phyloP scores from a whole-genome alignment of 371 early-diverging fungal species.

The Syncephalastrum sp. region DNA sequence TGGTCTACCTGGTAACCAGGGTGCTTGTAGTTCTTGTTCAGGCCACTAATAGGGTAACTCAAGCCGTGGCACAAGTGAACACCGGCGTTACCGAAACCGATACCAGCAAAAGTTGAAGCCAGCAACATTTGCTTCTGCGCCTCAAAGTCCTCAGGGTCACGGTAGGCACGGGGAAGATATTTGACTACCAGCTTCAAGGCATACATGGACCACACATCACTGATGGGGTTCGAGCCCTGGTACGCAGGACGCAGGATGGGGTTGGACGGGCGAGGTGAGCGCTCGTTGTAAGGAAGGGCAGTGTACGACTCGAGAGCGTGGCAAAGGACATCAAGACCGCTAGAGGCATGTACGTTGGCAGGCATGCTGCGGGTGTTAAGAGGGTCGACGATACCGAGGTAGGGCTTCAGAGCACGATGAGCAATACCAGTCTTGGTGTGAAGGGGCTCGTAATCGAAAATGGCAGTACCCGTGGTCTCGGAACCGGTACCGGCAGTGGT shows the following conservation, averaged over 20 bases:
- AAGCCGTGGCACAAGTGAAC: conserved; percentile 75
- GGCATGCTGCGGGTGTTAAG: conserved; percentile 87
- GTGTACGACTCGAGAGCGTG: conserved; percentile 92
- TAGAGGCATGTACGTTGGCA: conserved; percentile 78
- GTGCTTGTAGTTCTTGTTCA: conserved; percentile 81
- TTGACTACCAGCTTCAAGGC: conserved; percentile 83
- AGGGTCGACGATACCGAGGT: conserved; percentile 88
- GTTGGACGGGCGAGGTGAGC: conserved; percentile 79
- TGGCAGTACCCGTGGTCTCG: conserved; percentile 89
- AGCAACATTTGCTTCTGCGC: conserved; percentile 89
- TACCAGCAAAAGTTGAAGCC: conserved; percentile 90
- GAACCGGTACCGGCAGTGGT: conserved; percentile 89
- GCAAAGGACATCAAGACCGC: conserved; percentile 89
- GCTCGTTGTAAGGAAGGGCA: conserved; percentile 81
- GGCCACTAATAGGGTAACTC: conserved; percentile 79
- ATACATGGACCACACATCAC: conserved; percentile 86
- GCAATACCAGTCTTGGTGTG: conserved; percentile 92
- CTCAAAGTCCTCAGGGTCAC: conserved; percentile 67
- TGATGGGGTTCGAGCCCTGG: conserved; percentile 91
- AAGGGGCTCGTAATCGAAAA: conserved; percentile 86
- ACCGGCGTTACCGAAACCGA: conserved; percentile 93
- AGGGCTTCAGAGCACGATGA: conserved; percentile 81
- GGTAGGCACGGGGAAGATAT: conserved; percentile 73
- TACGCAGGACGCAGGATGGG: conserved; percentile 88
- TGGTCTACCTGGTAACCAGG: conserved; percentile 80